Evolutionary conservation across 768 basidiomycete genomes (phyloP), one percentile per base, ranked within the genome.

Genomic region (Phlegmacium glaucopus): DNA sequence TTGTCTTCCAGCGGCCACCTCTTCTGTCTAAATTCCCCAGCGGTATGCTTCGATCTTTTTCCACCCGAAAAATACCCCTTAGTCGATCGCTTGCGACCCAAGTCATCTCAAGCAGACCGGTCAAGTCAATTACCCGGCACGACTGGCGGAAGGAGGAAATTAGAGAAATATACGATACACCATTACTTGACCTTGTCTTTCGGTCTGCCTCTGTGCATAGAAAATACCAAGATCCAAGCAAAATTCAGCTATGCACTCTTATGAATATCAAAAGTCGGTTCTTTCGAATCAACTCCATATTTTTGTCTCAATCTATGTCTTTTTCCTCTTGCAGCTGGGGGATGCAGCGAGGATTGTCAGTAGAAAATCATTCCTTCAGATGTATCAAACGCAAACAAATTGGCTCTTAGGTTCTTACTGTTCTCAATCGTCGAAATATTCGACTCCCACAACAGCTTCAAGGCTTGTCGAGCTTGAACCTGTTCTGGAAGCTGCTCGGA

Each of bases 251-350:
- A 27, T 97, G 94, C 59, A 98, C 95, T 4, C 77, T 98, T 26
- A 93, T 98, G 88, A 98, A 98, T 64, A 98, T 98, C 68, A 98
- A 98, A 70, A 93, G 93, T 90, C 66, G 55, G 87, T 76, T 49
- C 4, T 50, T 40, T 37, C 58, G 48, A 56, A 57, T 44, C 64
- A 62, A 62, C 56, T 57, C 52, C 61, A 40, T 39, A 42, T 10
- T 28, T 29, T 32, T 50, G 22, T 44, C 48, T 51, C 30, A 55
- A 48, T 48, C 34, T 36, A 50, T 40, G 45, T 42, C 51, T 39
- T 48, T 15, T 44, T 39, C 29, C 34, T 54, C 27, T 48, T 39
- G 25, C 59, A 94, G 94, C 90, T 55, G 95, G 95, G 28, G 95
- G 95, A 47, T 98, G 95, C 61, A 79, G 85, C 38, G 95, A 98